Percentiles rank a stretch among this genome's conserved stretches.
phyloP scores from a whole-genome alignment of 176 grass and related monocot genomes.

The Hordeum marinum region DNA sequence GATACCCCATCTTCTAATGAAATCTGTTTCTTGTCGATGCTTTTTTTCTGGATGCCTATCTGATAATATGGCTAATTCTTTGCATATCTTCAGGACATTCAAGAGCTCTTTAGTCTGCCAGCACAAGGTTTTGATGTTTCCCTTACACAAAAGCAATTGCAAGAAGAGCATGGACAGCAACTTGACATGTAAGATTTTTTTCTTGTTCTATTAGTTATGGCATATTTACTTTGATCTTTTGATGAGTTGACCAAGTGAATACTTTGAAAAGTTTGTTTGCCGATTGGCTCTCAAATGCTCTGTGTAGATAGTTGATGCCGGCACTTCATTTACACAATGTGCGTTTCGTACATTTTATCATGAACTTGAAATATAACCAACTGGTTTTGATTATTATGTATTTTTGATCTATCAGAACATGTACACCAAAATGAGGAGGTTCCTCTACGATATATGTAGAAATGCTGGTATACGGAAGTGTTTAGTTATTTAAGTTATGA shows the following conservation, averaged over 20 bases:
- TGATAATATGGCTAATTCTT: neutral
- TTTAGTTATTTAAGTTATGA: neutral
- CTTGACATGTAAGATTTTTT: constrained; percentile 47
- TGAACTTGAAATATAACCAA: neutral
- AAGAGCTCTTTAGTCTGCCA: constrained; percentile 85
- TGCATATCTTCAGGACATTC: constrained; percentile 59
- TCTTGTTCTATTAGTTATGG: neutral
- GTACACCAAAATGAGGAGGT: neutral
- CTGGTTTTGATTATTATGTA: neutral
- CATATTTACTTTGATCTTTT: neutral
- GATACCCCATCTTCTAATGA: neutral
- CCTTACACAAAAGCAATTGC: constrained; percentile 68
- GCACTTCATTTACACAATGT: neutral
- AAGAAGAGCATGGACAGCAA: constrained; percentile 85
- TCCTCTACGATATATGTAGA: neutral
- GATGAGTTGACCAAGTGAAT: neutral
- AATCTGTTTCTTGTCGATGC: neutral
- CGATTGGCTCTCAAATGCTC: neutral
- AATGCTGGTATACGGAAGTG: neutral
- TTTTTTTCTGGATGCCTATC: constrained; percentile 14
- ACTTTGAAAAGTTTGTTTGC: neutral
- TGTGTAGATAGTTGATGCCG: neutral
- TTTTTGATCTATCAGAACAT: neutral
- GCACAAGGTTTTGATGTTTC: constrained; percentile 90
- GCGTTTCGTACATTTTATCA: neutral